Evolutionary conservation across 192 early-diverging fungal genomes (phyloP), one percentile per base, ranked within the genome.

Genomic region (Mortierella hygrophila): DNA sequence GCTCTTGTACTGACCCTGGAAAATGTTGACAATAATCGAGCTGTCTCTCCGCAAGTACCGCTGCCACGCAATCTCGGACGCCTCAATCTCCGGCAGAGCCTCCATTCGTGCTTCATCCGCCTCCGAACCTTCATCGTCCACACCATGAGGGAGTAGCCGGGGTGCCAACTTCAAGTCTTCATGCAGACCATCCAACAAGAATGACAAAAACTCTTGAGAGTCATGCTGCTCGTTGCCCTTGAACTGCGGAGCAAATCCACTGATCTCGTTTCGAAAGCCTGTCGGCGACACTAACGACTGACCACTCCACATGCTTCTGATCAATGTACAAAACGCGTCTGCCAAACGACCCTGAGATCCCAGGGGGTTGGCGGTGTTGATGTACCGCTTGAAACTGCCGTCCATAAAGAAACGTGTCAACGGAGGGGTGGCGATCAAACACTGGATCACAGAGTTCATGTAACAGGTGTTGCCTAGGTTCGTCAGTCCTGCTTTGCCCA

Each of bases 131-230:
- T 88, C 79, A 80, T 88, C 80, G 68, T 65, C 72, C 75, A 90
- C 76, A 21, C 70, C 74, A 35, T 82, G 63, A 0, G 90, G 88
- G n/a, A 91, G 83, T 46, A 83, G 89, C 20, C 87, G 70, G 4
- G 77, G 72, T 13, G 93, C 90, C 29, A 92, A 77, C 79, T 99
- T 99, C 44, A 98, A 82, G 78, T 97, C 94, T 88, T 99, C 98
- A 82, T 99, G 98, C 23, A 99, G 82, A 0, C 94, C 90, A 90
- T 99, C 97, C 37, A 99, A 85, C 72, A 99, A 84, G 82, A 96
- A 99, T 6, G 93, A 90, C 16, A 98, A 90, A 89, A 99, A 99
- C 89, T 99, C 98, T 82, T 99, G 98, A 1, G 96, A 95, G 89
- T 99, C 98, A 41, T 99, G 97, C 85, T 99, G 98, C 70, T 99